Percentiles rank a stretch among this genome's conserved stretches.
These are phyloP conservation scores for Fusarium vanettenii DNA, from an alignment of 2,329 filamentous ascomycete genomes.

Conservation along the genomic window DNA sequence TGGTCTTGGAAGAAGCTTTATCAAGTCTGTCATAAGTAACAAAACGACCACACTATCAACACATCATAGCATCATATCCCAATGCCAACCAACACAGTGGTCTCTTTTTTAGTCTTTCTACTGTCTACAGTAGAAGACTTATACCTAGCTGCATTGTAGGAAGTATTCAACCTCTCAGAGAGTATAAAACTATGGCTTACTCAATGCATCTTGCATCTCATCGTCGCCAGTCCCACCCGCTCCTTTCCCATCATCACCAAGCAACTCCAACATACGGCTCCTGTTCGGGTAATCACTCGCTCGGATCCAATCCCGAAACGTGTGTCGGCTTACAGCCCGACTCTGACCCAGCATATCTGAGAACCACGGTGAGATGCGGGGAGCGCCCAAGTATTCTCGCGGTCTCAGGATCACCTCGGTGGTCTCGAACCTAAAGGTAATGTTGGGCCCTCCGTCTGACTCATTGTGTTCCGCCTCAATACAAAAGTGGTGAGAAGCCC, in stretches of 20 bases:
- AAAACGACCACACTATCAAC: no score
- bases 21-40: no score
- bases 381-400: rapidly evolving
- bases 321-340: neutral
- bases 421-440: neutral
- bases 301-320: neutral
- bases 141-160: no score
- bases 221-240: neutral
- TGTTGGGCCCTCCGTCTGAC: neutral
- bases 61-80: no score
- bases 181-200: no score
- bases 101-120: no score
- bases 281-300: neutral
- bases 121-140: no score
- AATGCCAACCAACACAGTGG: no score
- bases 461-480: neutral
- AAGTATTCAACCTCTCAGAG: no score
- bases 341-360: neutral
- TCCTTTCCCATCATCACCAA: neutral
- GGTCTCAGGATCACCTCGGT: neutral
- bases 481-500: neutral
- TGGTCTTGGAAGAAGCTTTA: no score
- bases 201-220: neutral
- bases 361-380: neutral
- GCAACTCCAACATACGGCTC: neutral